phyloP scores from a whole-genome alignment of 495 filamentous ascomycete species.

The Cercophora newfieldiana region DNA sequence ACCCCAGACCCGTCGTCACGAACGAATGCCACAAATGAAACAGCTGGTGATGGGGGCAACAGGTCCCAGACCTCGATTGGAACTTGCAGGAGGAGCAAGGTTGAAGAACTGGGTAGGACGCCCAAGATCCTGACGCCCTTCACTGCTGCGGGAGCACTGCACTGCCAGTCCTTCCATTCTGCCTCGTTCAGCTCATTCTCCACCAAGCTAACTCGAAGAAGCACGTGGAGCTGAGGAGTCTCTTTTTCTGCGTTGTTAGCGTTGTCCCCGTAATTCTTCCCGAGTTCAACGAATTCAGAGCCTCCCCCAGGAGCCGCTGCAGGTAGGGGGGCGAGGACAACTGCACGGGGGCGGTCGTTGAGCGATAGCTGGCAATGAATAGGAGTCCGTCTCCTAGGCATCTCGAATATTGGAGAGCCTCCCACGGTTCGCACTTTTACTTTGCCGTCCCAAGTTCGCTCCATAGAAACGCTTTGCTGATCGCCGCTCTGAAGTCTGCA shows the following conservation, averaged over 20 bases:
- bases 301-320: not conserved
- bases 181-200: not conserved
- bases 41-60: not conserved
- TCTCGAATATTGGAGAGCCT: not conserved
- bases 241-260: not conserved
- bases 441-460: not conserved
- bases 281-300: not conserved
- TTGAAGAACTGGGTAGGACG: not conserved
- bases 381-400: not conserved
- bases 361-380: constrained; percentile 2
- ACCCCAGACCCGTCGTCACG: not conserved
- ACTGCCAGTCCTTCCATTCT: not conserved
- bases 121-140: not conserved
- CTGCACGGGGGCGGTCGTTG: not conserved
- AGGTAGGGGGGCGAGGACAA: not conserved
- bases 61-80: constrained; percentile 4
- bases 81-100: not conserved
- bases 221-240: not conserved
- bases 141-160: not conserved
- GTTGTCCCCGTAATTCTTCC: not conserved
- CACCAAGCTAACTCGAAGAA: not conserved
- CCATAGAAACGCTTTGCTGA: not conserved
- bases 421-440: not conserved
- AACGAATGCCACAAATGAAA: not conserved
- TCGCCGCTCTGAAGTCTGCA: not conserved